Evolutionary conservation across 768 basidiomycete genomes (phyloP).

Genomic region (Botryobasidium botryosum): DNA sequence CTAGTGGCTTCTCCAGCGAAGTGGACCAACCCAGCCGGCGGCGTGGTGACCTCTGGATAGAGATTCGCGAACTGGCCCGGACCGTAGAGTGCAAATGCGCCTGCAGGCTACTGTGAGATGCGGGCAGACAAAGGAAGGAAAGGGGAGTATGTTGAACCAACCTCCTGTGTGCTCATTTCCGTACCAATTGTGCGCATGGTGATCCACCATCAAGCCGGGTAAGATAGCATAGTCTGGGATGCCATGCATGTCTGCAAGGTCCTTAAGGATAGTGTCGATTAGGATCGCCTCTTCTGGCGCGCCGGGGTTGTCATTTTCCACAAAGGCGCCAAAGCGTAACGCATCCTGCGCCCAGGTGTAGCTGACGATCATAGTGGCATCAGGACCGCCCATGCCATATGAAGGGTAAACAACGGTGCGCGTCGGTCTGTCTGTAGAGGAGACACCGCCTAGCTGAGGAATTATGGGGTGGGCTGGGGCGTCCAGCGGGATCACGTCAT

Average conservation of each 20-base stretch:
- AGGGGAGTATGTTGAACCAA: constrained; percentile 10
- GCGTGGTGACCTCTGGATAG: constrained; percentile 19
- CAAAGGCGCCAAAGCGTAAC: constrained; percentile 23
- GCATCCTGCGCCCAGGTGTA: constrained; percentile 29
- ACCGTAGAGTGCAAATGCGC: constrained; percentile 26
- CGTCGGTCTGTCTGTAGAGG: no score
- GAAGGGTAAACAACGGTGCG: constrained; percentile 31
- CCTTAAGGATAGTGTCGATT: constrained; percentile 16
- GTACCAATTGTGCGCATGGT: constrained; percentile 22
- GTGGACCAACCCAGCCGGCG: constrained; percentile 21
- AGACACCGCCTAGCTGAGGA: no score
- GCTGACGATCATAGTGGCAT: constrained; percentile 23
- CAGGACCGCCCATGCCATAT: constrained; percentile 20
- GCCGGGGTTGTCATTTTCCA: no score
- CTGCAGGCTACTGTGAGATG: constrained; percentile 12
- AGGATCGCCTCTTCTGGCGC: constrained; percentile 13
- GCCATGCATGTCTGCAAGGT: constrained; percentile 21
- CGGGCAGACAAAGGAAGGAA: background rate
- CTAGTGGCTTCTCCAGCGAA: constrained; percentile 27
- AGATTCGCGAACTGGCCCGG: constrained; percentile 25
- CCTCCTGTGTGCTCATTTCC: constrained; percentile 21
- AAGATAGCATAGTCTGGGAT: constrained; percentile 8
- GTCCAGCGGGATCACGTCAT: no score
- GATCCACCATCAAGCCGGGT: constrained; percentile 11
- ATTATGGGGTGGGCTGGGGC: no score